phyloP scores from a whole-genome alignment of 768 basidiomycete genomes.

The Collybia mongolica region DNA sequence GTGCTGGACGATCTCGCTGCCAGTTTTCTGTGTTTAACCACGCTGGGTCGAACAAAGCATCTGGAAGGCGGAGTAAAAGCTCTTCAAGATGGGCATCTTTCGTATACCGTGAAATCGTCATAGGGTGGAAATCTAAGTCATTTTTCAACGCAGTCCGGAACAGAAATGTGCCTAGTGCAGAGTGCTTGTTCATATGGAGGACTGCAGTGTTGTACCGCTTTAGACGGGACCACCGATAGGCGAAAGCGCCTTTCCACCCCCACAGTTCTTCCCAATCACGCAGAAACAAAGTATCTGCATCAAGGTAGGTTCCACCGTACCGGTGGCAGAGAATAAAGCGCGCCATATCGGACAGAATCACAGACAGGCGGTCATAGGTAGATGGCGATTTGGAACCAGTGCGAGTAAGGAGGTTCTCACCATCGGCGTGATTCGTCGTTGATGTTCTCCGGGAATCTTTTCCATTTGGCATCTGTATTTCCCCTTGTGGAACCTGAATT shows the following conservation, averaged over 20 bases:
- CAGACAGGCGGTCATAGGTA: constrained; percentile 87
- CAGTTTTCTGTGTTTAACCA: constrained; percentile 94
- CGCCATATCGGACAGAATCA: constrained; percentile 95
- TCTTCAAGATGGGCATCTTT: constrained; percentile 86
- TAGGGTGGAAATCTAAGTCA: constrained; percentile 93
- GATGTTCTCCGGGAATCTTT: constrained; percentile 1
- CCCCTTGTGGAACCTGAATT: constrained; percentile 57
- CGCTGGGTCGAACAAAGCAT: constrained; percentile 94
- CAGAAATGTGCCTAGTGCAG: constrained; percentile 88
- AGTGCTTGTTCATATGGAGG: constrained; percentile 88
- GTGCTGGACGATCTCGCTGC: constrained; percentile 90
- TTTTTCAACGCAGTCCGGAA: constrained; percentile 96
- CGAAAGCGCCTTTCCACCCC: constrained; percentile 96
- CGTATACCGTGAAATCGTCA: constrained; percentile 89
- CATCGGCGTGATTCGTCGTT: constrained; percentile 28
- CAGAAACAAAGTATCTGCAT: constrained; percentile 93
- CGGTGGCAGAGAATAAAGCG: constrained; percentile 97
- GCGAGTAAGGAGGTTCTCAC: constrained; percentile 58
- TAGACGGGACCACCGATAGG: constrained; percentile 93
- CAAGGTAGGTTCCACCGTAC: constrained; percentile 95
- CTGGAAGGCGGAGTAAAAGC: constrained; percentile 84
- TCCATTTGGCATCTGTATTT: constrained; percentile 15
- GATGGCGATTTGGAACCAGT: constrained; percentile 84
- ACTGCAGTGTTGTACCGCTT: constrained; percentile 97
- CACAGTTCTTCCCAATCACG: constrained; percentile 99